phyloP scores from a whole-genome alignment of 257 asterid species.

The Linderniella brevidens region DNA sequence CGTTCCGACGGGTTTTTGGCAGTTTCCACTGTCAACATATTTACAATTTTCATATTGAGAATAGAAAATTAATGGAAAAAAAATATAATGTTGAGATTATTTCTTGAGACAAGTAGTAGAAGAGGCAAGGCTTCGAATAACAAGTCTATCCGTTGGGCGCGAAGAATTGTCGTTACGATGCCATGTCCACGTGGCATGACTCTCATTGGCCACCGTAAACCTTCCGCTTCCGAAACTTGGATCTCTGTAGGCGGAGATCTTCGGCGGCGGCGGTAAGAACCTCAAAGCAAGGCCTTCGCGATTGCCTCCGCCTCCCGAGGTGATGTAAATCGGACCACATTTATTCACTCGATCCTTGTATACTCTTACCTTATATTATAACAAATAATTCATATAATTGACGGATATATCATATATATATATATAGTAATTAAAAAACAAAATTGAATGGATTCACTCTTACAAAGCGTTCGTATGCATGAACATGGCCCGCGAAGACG shows the following conservation, averaged over 20 bases:
- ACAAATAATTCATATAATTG: not conserved
- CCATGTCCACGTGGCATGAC: slow-evolving; percentile 84
- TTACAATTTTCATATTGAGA: too few relatives aligned
- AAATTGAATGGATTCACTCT: slow-evolving; percentile 11
- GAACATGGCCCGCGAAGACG: slow-evolving; percentile 72
- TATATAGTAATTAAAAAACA: not conserved
- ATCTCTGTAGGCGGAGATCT: slow-evolving; percentile 36
- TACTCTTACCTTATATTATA: slow-evolving; percentile 42
- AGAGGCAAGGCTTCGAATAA: too few relatives aligned
- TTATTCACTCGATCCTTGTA: slow-evolving; percentile 43
- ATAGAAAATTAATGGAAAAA: too few relatives aligned
- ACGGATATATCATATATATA: not conserved
- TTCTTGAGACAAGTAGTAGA: too few relatives aligned
- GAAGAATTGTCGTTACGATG: slow-evolving; percentile 41
- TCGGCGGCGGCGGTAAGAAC: slow-evolving; percentile 28
- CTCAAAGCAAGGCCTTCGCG: slow-evolving; percentile 74
- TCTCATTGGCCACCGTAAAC: slow-evolving; percentile 31
- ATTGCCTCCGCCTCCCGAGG: slow-evolving; percentile 88
- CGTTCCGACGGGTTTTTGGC: too few relatives aligned
- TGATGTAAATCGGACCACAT: slow-evolving; percentile 60
- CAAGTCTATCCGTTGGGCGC: too few relatives aligned
- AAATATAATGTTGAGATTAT: too few relatives aligned
- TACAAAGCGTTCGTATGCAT: slow-evolving; percentile 76
- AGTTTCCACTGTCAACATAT: too few relatives aligned
- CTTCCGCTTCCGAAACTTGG: slow-evolving; percentile 90